Evolutionary conservation across 192 early-diverging fungal genomes (phyloP), one percentile per base, ranked within the genome.

Genomic region (Coemansia sp.): DNA sequence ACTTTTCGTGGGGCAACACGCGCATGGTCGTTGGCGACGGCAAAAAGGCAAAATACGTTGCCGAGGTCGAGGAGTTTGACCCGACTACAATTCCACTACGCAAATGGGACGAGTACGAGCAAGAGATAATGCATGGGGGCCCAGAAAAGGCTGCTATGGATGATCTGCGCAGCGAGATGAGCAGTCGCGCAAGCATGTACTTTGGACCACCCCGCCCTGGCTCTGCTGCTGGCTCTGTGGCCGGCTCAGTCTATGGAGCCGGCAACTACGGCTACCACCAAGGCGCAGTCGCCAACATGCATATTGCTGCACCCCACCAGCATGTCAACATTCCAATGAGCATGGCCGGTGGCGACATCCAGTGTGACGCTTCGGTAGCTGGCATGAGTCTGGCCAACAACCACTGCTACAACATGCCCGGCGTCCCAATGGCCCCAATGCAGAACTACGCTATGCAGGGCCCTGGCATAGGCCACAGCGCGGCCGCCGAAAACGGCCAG

Each of bases 1-100:
- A 99, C 77, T 99, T 99, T 70, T 96, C 94, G 39, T 99, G 98
- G 98, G 98, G 96, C 73, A 97, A 95, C 78, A 99, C 97, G 37
- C 92, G 97, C 81, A 61, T 93, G 57, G 94, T 96, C 9, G 87
- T 94, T 16, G 91, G 93, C 71, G 91, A 92, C 50, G 94, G 94
- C 75, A 90, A 87, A 69, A 90, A 85, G 74, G 57, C 83, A 43
- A 84, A 87, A 32, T 84, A 76, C 56, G 76, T 83, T 67, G 88
- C 85, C 58, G 89, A 89, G 63, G 82, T 89, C 48, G 90, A 89
- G 64, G 87, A 88, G 68, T 94, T 94, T 76, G 91, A 94, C 72
- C 89, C 90, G 13, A 76, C 86, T 17, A 75, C 84, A 6, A 94
- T 94, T 51, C 93, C 93, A 25, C 86, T 86, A 67, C 91, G 89